These are phyloP conservation scores for Arabidopsis thaliana DNA, from an alignment of 345 rosid genomes.

Conservation along the genomic window TAIR10.1 NC_003070.9:21143001-21143500, in stretches of 20 bases:
- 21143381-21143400: slow-evolving; percentile 97
- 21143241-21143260: neutral
- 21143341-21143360: slow-evolving; percentile 82
- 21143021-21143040: neutral
- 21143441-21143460: slow-evolving; percentile 53
- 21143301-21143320: slow-evolving; percentile 70
- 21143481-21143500: slow-evolving; percentile 26
- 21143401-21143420: slow-evolving; percentile 96
- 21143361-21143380: slow-evolving; percentile 94
- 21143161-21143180: neutral
- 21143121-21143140: neutral
- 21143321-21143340: slow-evolving; percentile 95
- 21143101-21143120: neutral
- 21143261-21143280: neutral
- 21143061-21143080: neutral
- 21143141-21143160: neutral
- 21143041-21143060: neutral
- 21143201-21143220: neutral
- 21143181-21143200: neutral
- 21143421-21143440: slow-evolving; percentile 87
- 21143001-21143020: neutral
- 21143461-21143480: neutral
- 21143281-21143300: neutral
- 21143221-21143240: neutral
- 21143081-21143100: neutral